These are phyloP conservation scores for Trypanosoma platydactyli DNA, from an alignment of 208 protist species.

Conservation along the genomic window DNA sequence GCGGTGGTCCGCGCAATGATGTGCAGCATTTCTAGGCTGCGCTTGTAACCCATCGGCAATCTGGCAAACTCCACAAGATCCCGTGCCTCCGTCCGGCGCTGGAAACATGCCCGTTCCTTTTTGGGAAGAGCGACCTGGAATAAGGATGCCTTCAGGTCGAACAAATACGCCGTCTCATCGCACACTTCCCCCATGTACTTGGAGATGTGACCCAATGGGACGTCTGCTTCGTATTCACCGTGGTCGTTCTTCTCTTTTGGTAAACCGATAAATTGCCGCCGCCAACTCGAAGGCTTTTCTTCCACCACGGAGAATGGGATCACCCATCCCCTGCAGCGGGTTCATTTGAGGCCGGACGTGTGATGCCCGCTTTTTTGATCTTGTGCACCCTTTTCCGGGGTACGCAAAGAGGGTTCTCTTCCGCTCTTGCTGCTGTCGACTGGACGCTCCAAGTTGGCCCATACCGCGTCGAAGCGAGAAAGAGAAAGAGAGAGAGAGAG, in stretches of 20 bases:
- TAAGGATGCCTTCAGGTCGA: conserved; percentile 18
- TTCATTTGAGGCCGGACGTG: neutral
- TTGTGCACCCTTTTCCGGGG: neutral
- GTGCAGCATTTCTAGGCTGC: no score
- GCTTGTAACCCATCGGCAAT: no score
- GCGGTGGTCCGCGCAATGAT: no score
- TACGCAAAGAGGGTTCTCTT: neutral
- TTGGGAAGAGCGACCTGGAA: no score
- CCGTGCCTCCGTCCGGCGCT: no score
- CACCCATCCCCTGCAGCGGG: conserved; percentile 1
- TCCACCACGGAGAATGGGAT: neutral
- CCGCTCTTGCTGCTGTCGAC: neutral
- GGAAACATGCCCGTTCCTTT: no score
- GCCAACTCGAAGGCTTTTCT: neutral
- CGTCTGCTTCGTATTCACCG: conserved; percentile 4
- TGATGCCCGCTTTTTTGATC: conserved; percentile 5
- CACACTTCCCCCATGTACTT: conserved; percentile 2
- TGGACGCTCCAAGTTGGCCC: neutral
- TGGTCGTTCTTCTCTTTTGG: neutral
- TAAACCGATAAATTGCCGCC: conserved; percentile 11
- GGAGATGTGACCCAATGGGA: conserved; percentile 12
- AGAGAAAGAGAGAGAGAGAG: no score
- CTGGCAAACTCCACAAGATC: no score
- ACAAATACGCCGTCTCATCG: conserved; percentile 6
- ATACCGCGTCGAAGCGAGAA: conserved; percentile 6